phyloP scores from a whole-genome alignment of 768 basidiomycete species.

The Termitomyces sp. region DNA sequence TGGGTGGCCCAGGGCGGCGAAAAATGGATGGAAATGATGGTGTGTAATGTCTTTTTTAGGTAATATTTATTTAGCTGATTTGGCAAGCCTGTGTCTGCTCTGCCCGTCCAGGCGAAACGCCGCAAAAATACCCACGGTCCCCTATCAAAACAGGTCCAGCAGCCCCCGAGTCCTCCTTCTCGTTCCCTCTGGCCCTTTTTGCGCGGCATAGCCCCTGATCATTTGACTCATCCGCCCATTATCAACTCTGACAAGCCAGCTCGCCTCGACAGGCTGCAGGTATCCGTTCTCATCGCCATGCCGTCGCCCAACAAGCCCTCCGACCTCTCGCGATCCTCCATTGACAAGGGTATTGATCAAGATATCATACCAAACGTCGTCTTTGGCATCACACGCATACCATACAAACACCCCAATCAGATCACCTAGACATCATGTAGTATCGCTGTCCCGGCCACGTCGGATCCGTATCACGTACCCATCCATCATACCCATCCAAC shows the following conservation, averaged over 20 bases:
- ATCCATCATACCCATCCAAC: background rate
- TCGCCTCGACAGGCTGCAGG: conserved; percentile 37
- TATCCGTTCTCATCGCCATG: conserved; percentile 57
- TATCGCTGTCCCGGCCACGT: background rate
- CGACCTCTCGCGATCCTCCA: conserved; percentile 15
- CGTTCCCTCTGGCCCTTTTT: background rate
- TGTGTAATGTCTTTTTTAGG: conserved; percentile 20
- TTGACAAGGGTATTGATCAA: conserved; percentile 14
- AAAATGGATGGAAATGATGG: conserved; percentile 46
- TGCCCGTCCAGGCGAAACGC: conserved; percentile 28
- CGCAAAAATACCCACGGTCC: conserved; percentile 18
- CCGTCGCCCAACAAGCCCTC: conserved; percentile 29
- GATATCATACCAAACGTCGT: conserved; percentile 44
- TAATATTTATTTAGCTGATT: conserved; percentile 3
- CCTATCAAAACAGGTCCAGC: conserved; percentile 12
- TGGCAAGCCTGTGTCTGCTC: conserved; percentile 32
- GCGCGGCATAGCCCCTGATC: background rate
- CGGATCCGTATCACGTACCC: conserved; percentile 1
- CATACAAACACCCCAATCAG: conserved; percentile 17
- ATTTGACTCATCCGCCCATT: conserved; percentile 1
- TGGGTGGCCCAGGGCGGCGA: conserved; percentile 31
- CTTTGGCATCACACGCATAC: conserved; percentile 39
- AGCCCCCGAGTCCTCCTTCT: background rate
- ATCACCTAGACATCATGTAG: conserved; percentile 4
- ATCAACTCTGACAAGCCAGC: background rate